Percentiles rank a stretch among this genome's conserved stretches.
Conservation (phyloP, 345 rosid genomes). For the Eucalyptus marginata region DNA sequence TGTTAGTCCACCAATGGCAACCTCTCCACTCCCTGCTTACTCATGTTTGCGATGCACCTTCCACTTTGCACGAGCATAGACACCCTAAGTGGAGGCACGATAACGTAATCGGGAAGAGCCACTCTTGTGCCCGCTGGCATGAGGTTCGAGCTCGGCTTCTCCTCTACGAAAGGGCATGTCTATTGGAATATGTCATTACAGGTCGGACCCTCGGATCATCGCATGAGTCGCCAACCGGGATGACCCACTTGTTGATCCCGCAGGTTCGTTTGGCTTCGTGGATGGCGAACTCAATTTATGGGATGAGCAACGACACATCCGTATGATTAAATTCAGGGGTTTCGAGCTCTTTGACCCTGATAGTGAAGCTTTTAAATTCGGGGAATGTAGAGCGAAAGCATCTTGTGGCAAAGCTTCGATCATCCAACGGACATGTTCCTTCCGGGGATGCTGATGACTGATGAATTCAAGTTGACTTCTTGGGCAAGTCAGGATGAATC, state of each 20-base stretch:
- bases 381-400: conserved; percentile 14
- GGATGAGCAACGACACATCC: conserved; percentile 3
- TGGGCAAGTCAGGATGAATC: conserved; percentile 43
- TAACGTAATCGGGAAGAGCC: neutral
- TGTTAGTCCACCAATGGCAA: neutral
- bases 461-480: conserved; percentile 10
- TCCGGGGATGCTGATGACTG: conserved; percentile 33
- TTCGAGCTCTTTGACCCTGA: conserved; percentile 10
- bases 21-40: neutral
- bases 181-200: conserved; percentile 1
- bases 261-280: neutral
- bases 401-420: conserved; percentile 33
- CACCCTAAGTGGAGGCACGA: neutral
- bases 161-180: neutral
- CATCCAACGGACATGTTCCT: conserved; percentile 39
- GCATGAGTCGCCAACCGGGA: conserved; percentile 35
- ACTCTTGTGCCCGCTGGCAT: neutral
- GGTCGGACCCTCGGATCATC: conserved; percentile 2
- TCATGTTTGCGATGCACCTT: neutral
- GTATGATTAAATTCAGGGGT: neutral
- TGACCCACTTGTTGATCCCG: conserved; percentile 4
- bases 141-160: neutral
- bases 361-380: neutral
- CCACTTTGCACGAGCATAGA: neutral
- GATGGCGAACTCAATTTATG: conserved; percentile 8